These are phyloP conservation scores for Fraxinus pennsylvanica DNA, from an alignment of 257 asterid species.

Conservation along the genomic window DNA sequence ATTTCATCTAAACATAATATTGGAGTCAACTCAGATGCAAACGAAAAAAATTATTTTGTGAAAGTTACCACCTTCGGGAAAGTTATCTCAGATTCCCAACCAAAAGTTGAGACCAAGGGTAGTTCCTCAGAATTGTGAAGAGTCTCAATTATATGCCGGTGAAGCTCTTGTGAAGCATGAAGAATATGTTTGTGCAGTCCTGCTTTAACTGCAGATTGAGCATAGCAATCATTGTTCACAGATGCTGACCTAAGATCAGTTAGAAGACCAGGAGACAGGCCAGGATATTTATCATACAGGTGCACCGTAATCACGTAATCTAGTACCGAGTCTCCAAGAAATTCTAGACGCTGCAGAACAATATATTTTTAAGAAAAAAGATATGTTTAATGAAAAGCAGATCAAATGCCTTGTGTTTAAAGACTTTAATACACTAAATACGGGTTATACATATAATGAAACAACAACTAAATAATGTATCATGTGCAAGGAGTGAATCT, in stretches of 20 bases:
- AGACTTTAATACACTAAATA: conserved; percentile 15
- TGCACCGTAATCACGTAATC: conserved; percentile 66
- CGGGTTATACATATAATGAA: too few species aligned
- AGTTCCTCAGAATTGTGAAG: conserved; percentile 29
- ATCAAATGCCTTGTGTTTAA: background rate
- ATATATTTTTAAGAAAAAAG: background rate
- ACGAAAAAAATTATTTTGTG: background rate
- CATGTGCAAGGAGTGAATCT: background rate
- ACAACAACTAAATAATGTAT: too few species aligned
- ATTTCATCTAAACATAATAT: background rate
- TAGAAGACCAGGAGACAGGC: conserved; percentile 64
- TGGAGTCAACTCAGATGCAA: background rate
- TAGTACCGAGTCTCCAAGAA: conserved; percentile 85
- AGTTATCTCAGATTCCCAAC: conserved; percentile 62
- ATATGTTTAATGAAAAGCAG: background rate
- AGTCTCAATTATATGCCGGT: conserved; percentile 44
- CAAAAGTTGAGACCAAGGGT: conserved; percentile 48
- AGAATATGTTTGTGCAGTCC: conserved; percentile 67
- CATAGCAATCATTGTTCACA: conserved; percentile 78
- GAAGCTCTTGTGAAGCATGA: conserved; percentile 66
- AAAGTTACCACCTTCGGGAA: conserved; percentile 66
- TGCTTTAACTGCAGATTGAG: conserved; percentile 59
- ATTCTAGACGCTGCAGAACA: conserved; percentile 68
- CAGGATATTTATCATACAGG: conserved; percentile 55
- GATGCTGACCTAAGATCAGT: conserved; percentile 91